Percentiles rank a stretch among this genome's conserved stretches.
These are phyloP conservation scores for Ananas comosus DNA, from an alignment of 176 grass and related monocot species.

Conservation along the genomic window DNA sequence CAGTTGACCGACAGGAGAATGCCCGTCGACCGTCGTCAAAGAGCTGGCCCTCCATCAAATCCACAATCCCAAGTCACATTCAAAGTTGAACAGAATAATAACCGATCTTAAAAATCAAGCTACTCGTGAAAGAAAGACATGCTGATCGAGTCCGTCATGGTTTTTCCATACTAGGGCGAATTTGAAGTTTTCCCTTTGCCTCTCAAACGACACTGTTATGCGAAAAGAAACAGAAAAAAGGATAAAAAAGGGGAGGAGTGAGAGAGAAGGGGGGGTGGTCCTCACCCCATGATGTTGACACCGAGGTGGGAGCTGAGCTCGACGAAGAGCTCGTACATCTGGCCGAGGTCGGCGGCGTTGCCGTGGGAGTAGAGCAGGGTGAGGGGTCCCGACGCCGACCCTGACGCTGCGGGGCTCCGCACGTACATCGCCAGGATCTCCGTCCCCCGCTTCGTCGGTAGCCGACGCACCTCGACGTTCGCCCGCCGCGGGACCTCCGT, in stretches of 20 bases:
- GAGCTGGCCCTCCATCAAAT: too few species aligned
- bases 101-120: too few species aligned
- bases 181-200: too few species aligned
- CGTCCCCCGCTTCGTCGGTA: constrained; percentile 61
- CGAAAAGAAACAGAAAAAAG: neutral
- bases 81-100: too few species aligned
- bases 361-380: constrained; percentile 97
- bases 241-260: neutral
- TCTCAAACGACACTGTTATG: neutral
- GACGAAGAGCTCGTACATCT: constrained; percentile 92
- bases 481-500: constrained; percentile 42
- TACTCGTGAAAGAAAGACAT: too few species aligned
- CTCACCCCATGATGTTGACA: constrained; percentile 89
- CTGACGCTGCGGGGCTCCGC: constrained; percentile 47
- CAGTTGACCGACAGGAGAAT: too few species aligned
- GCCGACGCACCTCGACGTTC: constrained; percentile 60
- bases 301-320: constrained; percentile 85
- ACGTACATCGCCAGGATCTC: constrained; percentile 78
- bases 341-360: constrained; percentile 85
- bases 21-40: too few species aligned
- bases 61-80: too few species aligned
- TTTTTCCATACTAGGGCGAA: too few species aligned
- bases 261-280: neutral
- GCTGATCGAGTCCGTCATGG: too few species aligned
- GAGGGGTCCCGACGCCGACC: constrained; percentile 9